Evolutionary conservation across 31 red algal species (phyloP), one percentile per base, ranked within the genome.

Genomic region (Endocladia muricata): DNA sequence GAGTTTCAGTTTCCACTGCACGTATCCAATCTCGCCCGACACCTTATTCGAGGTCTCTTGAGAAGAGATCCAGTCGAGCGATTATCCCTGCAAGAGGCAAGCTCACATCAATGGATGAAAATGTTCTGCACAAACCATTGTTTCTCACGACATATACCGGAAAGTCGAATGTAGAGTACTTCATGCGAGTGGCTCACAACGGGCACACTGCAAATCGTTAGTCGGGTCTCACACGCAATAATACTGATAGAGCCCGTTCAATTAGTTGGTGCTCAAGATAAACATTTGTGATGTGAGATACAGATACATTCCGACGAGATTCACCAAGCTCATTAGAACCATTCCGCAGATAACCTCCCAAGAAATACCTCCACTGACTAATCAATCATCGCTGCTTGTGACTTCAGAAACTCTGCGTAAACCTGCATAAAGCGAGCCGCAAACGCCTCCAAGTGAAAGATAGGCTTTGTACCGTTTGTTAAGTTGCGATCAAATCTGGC

Each of bases 371-470:
- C n/a, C 44, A 13, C 19, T 69, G 13, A 21, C 51, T 21, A 72
- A 47, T 72, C 68, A 22, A 72, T 48, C 37, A 72, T 43, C 9
- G 41, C 68, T 8, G 68, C 68, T 43, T 72, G 68, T 22, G 68
- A 43, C 41, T 33, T 72, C 5, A 72, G 40, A 21, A 84, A 84
- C 75, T 86, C 21, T 23, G 63, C 23, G 33, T 81, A 70, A 37
- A 89, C 47, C 41, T 82, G 77, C 88, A 95, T 91, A 38, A 78
- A 86, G 17, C 88, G 74, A 22, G 95, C 95, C 3, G 83, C 68
- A 82, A 98, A 98, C 1, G 95, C 95, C 56, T 98, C 95, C 3
- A 98, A 51, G 52, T 98, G 95, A 40, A 98, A 77, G 4, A 98
- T 90, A 6, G 90, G 85, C 69, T 98, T 98, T 55, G 78, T 80